Evolutionary conservation across 2,329 filamentous ascomycete species (phyloP).

Genomic region (Colletotrichum godetiae): DNA sequence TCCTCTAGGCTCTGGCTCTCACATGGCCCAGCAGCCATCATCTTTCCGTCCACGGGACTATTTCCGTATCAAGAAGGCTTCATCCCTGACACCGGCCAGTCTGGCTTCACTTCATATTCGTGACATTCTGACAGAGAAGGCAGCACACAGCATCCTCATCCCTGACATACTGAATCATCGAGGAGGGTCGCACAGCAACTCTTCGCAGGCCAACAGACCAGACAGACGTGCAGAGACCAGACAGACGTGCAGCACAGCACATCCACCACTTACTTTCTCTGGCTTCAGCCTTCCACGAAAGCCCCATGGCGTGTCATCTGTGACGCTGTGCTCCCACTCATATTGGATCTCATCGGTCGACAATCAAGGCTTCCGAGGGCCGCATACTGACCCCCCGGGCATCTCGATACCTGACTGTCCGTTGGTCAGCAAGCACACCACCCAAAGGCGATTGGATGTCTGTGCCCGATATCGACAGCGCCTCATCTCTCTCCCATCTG

Average conservation of each 20-base stretch:
- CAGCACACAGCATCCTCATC: not conserved
- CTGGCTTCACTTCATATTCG: not conserved
- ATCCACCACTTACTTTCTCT: not conserved
- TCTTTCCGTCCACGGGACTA: conserved; percentile 29
- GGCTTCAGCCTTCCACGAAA: not conserved
- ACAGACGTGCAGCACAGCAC: not conserved
- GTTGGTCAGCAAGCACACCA: conserved; percentile 2
- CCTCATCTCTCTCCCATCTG: conserved; percentile 8
- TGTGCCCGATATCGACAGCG: not conserved
- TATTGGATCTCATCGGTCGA: not conserved
- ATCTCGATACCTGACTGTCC: conserved; percentile 16
- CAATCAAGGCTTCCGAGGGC: not conserved
- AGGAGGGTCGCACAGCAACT: not conserved
- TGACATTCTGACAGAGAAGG: conserved; percentile 12
- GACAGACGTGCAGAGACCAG: not conserved
- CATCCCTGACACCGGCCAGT: not conserved
- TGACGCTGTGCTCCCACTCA: conserved; percentile 15
- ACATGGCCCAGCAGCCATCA: not conserved
- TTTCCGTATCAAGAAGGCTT: conserved; percentile 6
- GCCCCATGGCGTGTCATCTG: conserved; percentile 2
- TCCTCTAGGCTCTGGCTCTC: not conserved
- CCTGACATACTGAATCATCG: not conserved
- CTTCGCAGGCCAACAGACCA: not conserved
- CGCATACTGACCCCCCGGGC: not conserved
- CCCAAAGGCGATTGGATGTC: not conserved